Evolutionary conservation across 192 early-diverging fungal genomes (phyloP), one percentile per base, ranked within the genome.

Genomic region (Coemansia sp.): DNA sequence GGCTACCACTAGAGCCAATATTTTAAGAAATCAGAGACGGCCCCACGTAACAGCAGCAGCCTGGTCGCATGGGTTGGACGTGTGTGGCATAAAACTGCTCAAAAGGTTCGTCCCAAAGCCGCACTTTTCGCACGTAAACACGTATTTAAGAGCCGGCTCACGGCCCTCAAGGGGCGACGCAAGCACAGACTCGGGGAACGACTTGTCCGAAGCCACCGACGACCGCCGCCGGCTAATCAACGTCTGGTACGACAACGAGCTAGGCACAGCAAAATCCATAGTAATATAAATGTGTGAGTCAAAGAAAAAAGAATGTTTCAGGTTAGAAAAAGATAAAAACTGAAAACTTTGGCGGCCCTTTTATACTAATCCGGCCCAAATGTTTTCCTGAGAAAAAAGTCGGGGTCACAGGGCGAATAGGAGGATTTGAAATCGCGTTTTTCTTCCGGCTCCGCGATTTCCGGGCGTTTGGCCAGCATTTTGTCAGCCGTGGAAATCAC

Each of bases 71-170:
- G 76, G 76, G 64, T 79, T 73, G 2, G 76, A 69, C 0, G 57
- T 51, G 29, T 79, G 76, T 5, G 76, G 76, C 76, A 79, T 79
- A 64, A 67, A 79, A 15, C 60, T 52, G 66, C 70, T 67, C 6
- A 79, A 71, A 49, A 79, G 56, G 55, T 79, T 65, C 2, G 76
- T 79, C 45, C 76, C 76, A 37, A 79, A 73, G 4, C 76, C 76
- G 61, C 76, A 79, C 29, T 67, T 69, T 5, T 64, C n/a, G 70
- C 76, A 79, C 1, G 62, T 68, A 25, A 73, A 79, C 0, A 70
- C 72, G 64, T 79, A 73, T 10, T 49, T 49, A 35, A 79, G 56
- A 10, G 67, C 76, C 6, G 66, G 62, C 32, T 59, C 57, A 9
- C 37, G 22, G 22, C 25, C n/a, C 1, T 47, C 49, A 1, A 72